Conservation (phyloP, 441 rosid species). For the Jatropha podagrica region DNA sequence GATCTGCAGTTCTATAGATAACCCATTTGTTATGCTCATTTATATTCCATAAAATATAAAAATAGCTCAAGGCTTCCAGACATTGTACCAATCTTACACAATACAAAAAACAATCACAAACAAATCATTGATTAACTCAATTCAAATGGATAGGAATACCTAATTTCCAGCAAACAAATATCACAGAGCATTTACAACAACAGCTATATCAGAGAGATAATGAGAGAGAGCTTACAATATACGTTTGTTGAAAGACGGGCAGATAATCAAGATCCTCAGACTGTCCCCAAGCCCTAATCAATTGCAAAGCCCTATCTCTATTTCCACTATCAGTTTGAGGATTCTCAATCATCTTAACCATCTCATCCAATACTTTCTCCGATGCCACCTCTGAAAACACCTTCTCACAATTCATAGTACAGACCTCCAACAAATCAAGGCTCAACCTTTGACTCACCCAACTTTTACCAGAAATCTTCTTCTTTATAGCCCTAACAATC, state of each 20-base stretch:
- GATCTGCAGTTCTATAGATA: background rate
- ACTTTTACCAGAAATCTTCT: conserved; percentile 60
- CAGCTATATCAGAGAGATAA: no score
- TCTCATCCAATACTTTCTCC: conserved; percentile 83
- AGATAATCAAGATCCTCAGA: conserved; percentile 74
- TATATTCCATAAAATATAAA: background rate
- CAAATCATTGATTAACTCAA: background rate
- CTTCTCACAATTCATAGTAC: conserved; percentile 79
- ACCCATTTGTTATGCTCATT: background rate
- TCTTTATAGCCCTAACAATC: conserved; percentile 66
- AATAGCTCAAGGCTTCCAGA: background rate
- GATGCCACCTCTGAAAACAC: conserved; percentile 80
- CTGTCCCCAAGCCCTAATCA: conserved; percentile 85
- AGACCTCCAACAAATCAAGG: conserved; percentile 78
- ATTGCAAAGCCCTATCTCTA: conserved; percentile 57
- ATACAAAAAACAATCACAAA: background rate
- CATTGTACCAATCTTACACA: background rate
- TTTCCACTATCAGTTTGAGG: conserved; percentile 51
- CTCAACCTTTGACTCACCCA: conserved; percentile 59
- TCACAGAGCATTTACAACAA: no score
- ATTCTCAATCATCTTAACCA: conserved; percentile 74
- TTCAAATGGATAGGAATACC: background rate
- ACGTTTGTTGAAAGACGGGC: conserved; percentile 80
- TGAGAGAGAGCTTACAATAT: conserved; percentile 43
- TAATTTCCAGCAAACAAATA: background rate